Percentiles rank a stretch among this genome's conserved stretches.
Evolutionary conservation across 768 basidiomycete species (phyloP).

Genomic region (Leccinum longicurvipes): DNA sequence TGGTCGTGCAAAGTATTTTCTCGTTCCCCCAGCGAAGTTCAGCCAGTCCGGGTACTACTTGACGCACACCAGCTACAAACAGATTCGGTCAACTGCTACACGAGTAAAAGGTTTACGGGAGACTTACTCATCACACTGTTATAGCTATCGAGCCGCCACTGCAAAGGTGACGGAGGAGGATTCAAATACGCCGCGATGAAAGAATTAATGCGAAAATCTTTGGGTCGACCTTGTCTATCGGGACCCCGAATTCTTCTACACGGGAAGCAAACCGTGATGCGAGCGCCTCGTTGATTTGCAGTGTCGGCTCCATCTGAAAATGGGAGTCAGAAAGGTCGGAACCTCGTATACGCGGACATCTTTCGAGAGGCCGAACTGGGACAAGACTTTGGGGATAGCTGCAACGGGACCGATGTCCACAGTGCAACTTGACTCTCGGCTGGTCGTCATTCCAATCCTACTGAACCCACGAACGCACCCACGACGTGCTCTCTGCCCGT

Average conservation of each 20-base stretch:
- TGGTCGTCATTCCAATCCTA: too few relatives aligned
- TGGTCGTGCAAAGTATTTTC: slow-evolving; percentile 75
- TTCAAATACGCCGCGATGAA: not conserved
- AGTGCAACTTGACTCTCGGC: too few relatives aligned
- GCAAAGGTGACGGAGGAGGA: too few relatives aligned
- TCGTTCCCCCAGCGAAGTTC: slow-evolving; percentile 70
- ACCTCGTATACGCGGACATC: slow-evolving; percentile 80
- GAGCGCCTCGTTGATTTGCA: slow-evolving; percentile 85
- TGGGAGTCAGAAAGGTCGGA: too few relatives aligned
- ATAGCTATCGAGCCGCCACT: slow-evolving; percentile 86
- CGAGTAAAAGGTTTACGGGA: not conserved
- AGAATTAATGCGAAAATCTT: slow-evolving; percentile 50
- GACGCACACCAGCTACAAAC: slow-evolving; percentile 70
- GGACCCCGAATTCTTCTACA: slow-evolving; percentile 72
- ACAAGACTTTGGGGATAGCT: slow-evolving; percentile 69
- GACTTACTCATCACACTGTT: slow-evolving; percentile 75
- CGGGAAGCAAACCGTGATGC: slow-evolving; percentile 92
- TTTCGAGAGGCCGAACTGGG: slow-evolving; percentile 57
- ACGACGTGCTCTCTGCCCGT: too few relatives aligned
- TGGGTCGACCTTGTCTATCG: slow-evolving; percentile 80
- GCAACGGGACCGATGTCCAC: slow-evolving; percentile 77
- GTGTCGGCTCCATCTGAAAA: too few relatives aligned
- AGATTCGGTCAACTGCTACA: slow-evolving; percentile 17
- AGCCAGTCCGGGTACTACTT: slow-evolving; percentile 81
- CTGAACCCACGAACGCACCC: too few relatives aligned